A percentile compares a stretch with the other conserved stretches of the same genome.
phyloP scores from a whole-genome alignment of 192 early-diverging fungal genomes.

The Backusella tarrabulga region DNA sequence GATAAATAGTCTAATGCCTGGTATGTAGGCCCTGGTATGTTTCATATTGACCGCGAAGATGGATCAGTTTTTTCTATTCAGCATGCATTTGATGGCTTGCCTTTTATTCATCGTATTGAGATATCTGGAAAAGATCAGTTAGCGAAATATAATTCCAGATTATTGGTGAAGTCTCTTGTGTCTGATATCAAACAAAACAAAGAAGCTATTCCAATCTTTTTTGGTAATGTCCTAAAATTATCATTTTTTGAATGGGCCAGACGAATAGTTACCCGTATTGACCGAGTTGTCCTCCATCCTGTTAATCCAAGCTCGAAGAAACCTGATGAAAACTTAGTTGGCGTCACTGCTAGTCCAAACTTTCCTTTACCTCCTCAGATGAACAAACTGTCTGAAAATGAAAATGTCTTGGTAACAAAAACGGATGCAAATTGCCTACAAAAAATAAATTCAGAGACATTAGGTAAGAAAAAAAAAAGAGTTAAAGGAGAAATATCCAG shows the following conservation, averaged over 20 bases:
- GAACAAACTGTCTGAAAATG: not conserved
- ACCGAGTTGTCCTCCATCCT: not conserved
- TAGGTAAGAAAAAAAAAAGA: constrained; percentile 15
- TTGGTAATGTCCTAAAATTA: constrained; percentile 15
- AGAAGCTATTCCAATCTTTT: not conserved
- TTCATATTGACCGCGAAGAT: constrained; percentile 18
- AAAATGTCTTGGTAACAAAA: constrained; percentile 28
- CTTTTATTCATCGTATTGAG: constrained; percentile 31
- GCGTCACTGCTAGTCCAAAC: constrained; percentile 33
- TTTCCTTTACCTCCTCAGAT: constrained; percentile 21
- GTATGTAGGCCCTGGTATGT: constrained; percentile 29
- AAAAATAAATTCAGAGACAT: constrained; percentile 25
- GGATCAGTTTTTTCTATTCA: constrained; percentile 24
- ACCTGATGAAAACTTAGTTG: not conserved
- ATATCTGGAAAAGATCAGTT: constrained; percentile 8
- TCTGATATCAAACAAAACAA: constrained; percentile 3
- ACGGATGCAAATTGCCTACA: constrained; percentile 37
- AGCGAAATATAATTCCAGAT: constrained; percentile 26
- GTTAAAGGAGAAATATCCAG: not conserved
- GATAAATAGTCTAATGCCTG: not conserved
- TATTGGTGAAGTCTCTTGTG: constrained; percentile 19
- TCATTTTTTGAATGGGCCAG: not conserved
- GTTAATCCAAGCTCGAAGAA: not conserved
- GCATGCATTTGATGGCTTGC: constrained; percentile 36
- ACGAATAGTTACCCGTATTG: not conserved